Evolutionary conservation across 2,329 filamentous ascomycete genomes (phyloP).

Genomic region (Sclerotinia minor): DNA sequence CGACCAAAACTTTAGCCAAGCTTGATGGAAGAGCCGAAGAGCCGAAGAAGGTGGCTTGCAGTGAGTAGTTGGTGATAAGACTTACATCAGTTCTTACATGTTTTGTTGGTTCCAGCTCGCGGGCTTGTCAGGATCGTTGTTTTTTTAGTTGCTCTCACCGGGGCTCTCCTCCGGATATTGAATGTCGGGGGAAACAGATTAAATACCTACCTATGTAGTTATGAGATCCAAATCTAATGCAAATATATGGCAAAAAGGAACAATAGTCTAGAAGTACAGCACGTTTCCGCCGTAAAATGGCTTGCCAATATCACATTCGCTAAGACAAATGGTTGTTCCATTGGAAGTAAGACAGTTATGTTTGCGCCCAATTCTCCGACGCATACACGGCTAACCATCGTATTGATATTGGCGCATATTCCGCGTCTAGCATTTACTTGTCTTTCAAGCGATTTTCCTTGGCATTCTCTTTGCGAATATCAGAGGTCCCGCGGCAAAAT

Average conservation of each 20-base stretch:
- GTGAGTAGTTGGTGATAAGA: not conserved
- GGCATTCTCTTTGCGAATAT: slow-evolving; percentile 56
- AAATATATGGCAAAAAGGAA: slow-evolving; percentile 31
- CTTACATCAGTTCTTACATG: not conserved
- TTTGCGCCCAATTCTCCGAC: slow-evolving; percentile 40
- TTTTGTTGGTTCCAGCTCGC: not conserved
- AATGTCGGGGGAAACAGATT: slow-evolving; percentile 59
- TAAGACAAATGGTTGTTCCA: slow-evolving; percentile 50
- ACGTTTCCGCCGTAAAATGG: slow-evolving; percentile 56
- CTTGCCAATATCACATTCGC: slow-evolving; percentile 55
- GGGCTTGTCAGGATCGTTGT: slow-evolving; percentile 56
- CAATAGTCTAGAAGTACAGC: slow-evolving; percentile 57
- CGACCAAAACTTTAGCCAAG: slow-evolving; percentile 44
- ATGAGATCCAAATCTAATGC: not conserved
- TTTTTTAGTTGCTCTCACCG: slow-evolving; percentile 56
- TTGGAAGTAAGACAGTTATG: slow-evolving; percentile 49
- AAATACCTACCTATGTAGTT: not conserved
- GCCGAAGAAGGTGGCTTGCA: slow-evolving; percentile 65
- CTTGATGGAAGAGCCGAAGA: slow-evolving; percentile 59
- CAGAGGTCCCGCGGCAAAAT: slow-evolving; percentile 47
- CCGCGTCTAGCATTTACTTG: slow-evolving; percentile 57
- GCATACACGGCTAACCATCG: slow-evolving; percentile 42
- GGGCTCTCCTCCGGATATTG: slow-evolving; percentile 53
- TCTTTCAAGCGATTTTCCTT: slow-evolving; percentile 61
- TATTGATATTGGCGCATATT: slow-evolving; percentile 52